phyloP scores from a whole-genome alignment of 768 basidiomycete species.

The Thelephora aurantiotincta region DNA sequence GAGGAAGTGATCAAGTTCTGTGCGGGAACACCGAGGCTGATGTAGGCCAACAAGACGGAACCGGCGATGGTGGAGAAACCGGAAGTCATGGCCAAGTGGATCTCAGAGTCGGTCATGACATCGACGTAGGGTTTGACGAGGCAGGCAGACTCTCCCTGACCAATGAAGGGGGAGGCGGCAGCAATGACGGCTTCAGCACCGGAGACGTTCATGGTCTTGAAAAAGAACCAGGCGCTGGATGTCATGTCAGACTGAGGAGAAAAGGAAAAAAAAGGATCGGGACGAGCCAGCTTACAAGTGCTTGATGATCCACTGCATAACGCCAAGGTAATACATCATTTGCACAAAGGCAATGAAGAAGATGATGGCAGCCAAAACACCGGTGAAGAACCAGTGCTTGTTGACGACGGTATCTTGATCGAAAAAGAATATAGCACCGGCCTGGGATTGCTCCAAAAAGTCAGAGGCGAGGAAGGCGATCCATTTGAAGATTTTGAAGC shows the following conservation, averaged over 20 bases:
- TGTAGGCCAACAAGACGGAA: slow-evolving; percentile 77
- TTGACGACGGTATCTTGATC: slow-evolving; percentile 37
- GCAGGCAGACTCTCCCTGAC: slow-evolving; percentile 82
- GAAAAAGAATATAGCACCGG: slow-evolving; percentile 77
- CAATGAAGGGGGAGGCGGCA: slow-evolving; percentile 87
- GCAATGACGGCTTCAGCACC: slow-evolving; percentile 92
- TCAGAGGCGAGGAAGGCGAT: slow-evolving; percentile 70
- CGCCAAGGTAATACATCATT: slow-evolving; percentile 81
- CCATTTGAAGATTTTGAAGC: slow-evolving; percentile 75
- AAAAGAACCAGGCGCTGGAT: slow-evolving; percentile 80
- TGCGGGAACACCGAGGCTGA: slow-evolving; percentile 61
- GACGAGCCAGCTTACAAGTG: slow-evolving; percentile 44
- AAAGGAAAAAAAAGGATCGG: not conserved
- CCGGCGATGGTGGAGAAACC: slow-evolving; percentile 89
- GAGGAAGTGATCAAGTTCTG: slow-evolving; percentile 78
- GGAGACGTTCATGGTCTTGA: slow-evolving; percentile 83
- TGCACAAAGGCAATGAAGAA: slow-evolving; percentile 92
- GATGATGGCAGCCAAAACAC: slow-evolving; percentile 52
- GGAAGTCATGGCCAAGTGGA: slow-evolving; percentile 84
- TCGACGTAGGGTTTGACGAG: slow-evolving; percentile 76
- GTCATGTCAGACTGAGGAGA: slow-evolving; percentile 2
- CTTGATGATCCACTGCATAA: slow-evolving; percentile 89
- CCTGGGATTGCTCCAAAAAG: slow-evolving; percentile 54
- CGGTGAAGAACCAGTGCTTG: slow-evolving; percentile 66
- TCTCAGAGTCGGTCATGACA: slow-evolving; percentile 71